phyloP scores from a whole-genome alignment of 208 protist genomes.

The Leishmania lainsoni region DNA sequence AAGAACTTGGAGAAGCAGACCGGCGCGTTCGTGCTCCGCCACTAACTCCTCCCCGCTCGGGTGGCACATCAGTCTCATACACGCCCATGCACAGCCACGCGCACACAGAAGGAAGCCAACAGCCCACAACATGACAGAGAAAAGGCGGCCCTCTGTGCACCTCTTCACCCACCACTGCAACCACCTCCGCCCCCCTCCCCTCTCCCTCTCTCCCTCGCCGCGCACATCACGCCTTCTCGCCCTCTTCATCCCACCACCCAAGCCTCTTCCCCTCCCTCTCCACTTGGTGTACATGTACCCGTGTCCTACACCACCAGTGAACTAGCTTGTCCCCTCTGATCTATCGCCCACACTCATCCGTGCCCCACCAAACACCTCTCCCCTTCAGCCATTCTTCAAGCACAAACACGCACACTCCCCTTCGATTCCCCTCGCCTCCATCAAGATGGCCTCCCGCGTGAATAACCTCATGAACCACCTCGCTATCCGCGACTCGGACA shows the following conservation, averaged over 20 bases:
- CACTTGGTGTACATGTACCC: not conserved
- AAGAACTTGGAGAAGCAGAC: not conserved
- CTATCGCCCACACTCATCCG: not conserved
- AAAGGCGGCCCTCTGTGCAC: no score
- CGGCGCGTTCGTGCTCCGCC: not conserved
- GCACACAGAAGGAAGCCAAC: not conserved
- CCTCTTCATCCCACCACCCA: not conserved
- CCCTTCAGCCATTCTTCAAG: not conserved
- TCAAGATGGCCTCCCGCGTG: slow-evolving; percentile 66
- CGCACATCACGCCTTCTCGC: no score
- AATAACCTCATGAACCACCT: slow-evolving; percentile 85
- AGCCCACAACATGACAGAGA: no score
- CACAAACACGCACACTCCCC: not conserved
- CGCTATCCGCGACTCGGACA: slow-evolving; percentile 56
- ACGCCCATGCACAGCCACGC: not conserved
- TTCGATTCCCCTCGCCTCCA: no score
- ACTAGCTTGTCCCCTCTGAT: not conserved
- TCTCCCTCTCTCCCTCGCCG: no score
- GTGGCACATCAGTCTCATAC: not conserved
- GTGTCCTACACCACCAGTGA: no score
- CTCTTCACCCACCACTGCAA: no score
- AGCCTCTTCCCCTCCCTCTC: not conserved
- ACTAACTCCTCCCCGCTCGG: not conserved
- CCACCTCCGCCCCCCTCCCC: no score
- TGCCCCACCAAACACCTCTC: no score